Evolutionary conservation across 129 eudicot species (phyloP), one percentile per base, ranked within the genome.

Genomic region (Heracleum sosnowskyi): DNA sequence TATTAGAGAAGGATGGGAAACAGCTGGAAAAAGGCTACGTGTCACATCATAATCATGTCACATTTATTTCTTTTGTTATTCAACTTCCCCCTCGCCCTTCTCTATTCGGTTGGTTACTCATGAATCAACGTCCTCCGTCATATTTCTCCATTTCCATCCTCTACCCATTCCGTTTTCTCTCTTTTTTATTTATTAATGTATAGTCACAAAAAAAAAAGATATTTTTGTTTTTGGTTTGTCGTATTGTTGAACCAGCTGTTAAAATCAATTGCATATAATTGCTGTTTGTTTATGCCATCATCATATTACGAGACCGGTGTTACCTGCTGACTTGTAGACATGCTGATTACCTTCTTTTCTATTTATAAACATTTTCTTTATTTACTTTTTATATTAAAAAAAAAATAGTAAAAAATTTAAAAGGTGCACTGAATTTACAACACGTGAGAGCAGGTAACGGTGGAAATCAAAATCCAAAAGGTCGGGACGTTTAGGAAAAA

Each of bases 1-100:
- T 74, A 75, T 73, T 82, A 87, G 84, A 81, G 77, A 76, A 83
- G 69, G 69, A 78, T 92, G 97, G 91, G 77, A 90, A 89, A 92
- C 97, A 92, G 97, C 97, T 89, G 97, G 89, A 74, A 46, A 92
- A 82, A 89, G 86, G 87, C 88, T 92, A 89, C 95, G 95, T 92
- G 94, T 86, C 75, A 33, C 75, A 35, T 46, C 77, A 66, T n/a
- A 29, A 60, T 60, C 33, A 60, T 60, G 33, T 60, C 68, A 60
- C 6, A 60, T 60, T 24, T 22, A 49, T 49, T 3, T n/a, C n/a
- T n/a, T n/a, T n/a, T n/a, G n/a, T n/a, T n/a, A n/a, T n/a, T n/a
- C n/a, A n/a, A n/a, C 49, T 11, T 45, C 66, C 3, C 9, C 69
- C 49, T 11, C 12, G 31, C 3, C 9, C 69, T n/a, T 35, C 11